These are phyloP conservation scores for Nephelium lappaceum DNA, from an alignment of 345 rosid species.

Conservation along the genomic window DNA sequence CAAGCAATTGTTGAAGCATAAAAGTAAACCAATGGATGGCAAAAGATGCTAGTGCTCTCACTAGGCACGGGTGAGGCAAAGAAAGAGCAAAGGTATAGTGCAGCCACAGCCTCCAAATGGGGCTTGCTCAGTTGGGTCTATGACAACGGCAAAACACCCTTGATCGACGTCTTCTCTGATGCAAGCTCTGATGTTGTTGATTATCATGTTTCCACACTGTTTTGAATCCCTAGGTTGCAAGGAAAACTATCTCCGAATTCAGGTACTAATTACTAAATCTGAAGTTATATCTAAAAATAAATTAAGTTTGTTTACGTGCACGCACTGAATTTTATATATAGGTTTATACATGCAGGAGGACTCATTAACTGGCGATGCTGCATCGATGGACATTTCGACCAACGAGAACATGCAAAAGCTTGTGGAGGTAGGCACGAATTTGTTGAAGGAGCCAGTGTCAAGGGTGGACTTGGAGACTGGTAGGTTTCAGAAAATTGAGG, in stretches of 20 bases:
- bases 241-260: conserved; percentile 25
- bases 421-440: conserved; percentile 10
- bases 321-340: no score
- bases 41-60: conserved; percentile 25
- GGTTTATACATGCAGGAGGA: conserved; percentile 12
- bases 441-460: conserved; percentile 13
- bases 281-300: no score
- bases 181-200: conserved; percentile 27
- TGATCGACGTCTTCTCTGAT: conserved; percentile 8
- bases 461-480: conserved; percentile 21
- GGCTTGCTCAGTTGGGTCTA: conserved; percentile 22
- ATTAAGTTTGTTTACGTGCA: no score
- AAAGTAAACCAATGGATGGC: background rate
- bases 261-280: conserved; percentile 5
- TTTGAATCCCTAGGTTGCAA: background rate
- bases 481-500: background rate
- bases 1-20: conserved; percentile 18
- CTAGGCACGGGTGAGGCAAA: conserved; percentile 31
- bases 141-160: conserved; percentile 11
- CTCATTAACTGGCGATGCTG: conserved; percentile 2
- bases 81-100: conserved; percentile 25
- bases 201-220: conserved; percentile 14
- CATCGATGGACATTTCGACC: conserved; percentile 6
- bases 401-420: conserved; percentile 19
- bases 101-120: conserved; percentile 26